Evolutionary conservation across 768 basidiomycete species (phyloP).

Genomic region (Suillus weaverae): DNA sequence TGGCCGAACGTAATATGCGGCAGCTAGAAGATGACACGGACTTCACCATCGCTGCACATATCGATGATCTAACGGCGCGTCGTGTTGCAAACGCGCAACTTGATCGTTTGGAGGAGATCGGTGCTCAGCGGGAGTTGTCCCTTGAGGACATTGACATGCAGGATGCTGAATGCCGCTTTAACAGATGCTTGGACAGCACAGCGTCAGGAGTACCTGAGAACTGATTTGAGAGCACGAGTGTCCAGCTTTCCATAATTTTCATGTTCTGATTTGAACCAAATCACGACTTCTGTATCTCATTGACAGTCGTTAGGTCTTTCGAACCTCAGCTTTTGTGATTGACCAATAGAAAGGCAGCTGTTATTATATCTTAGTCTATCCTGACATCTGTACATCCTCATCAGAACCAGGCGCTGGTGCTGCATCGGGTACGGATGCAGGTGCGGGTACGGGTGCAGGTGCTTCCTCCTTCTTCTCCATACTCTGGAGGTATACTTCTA

Average conservation of each 20-base stretch:
- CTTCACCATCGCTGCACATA: no score
- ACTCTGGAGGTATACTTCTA: slow-evolving; percentile 71
- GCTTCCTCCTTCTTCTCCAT: slow-evolving; percentile 73
- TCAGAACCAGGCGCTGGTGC: slow-evolving; percentile 36
- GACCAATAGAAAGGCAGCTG: slow-evolving; percentile 8
- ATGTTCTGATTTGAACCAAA: slow-evolving; percentile 1
- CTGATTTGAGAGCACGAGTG: no score
- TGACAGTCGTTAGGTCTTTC: neutral
- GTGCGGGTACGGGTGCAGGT: slow-evolving; percentile 28
- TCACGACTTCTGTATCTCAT: neutral
- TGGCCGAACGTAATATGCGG: no score
- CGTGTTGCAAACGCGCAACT: no score
- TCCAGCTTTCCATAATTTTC: neutral
- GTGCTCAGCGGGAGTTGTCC: no score
- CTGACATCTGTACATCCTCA: slow-evolving; percentile 87
- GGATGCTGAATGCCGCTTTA: no score
- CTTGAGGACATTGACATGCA: no score
- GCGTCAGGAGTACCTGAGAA: no score
- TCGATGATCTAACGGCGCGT: no score
- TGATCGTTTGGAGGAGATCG: no score
- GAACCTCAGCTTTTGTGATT: neutral
- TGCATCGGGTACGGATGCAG: slow-evolving; percentile 34
- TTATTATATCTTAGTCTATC: slow-evolving; percentile 38
- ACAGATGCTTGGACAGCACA: no score
- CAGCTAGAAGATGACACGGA: no score